Evolutionary conservation across 2,329 filamentous ascomycete genomes (phyloP).

Genomic region (Dactylellina sp.): DNA sequence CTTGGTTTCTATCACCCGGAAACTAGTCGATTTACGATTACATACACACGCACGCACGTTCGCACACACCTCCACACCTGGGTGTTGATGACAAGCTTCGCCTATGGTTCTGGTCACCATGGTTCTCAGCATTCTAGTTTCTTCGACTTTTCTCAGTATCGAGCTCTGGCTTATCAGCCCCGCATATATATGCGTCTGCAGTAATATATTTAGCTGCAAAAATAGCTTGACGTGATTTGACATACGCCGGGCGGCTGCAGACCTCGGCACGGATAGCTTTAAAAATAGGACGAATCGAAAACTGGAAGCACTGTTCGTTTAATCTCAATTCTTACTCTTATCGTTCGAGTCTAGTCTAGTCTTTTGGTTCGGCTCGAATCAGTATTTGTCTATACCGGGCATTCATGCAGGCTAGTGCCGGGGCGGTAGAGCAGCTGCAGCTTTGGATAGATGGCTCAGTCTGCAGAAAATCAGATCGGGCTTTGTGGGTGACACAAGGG

Average conservation of each 20-base stretch:
- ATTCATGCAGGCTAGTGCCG: slow-evolving; percentile 1
- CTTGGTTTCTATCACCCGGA: slow-evolving; percentile 9
- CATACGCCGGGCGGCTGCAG: slow-evolving; percentile 14
- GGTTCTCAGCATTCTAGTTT: slow-evolving; percentile 21
- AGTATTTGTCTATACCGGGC: background rate
- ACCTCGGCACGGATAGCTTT: slow-evolving; percentile 6
- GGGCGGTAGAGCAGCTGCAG: background rate
- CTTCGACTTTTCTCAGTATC: background rate
- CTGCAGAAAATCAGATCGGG: slow-evolving; percentile 4
- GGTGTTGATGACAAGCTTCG: slow-evolving; percentile 27
- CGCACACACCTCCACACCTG: slow-evolving; percentile 4
- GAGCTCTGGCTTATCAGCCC: slow-evolving; percentile 10
- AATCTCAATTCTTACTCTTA: no score
- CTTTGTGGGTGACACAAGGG: slow-evolving; percentile 34
- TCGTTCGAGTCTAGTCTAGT: no score
- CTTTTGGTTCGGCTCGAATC: no score
- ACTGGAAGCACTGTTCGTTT: no score
- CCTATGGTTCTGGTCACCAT: slow-evolving; percentile 35
- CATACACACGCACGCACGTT: background rate
- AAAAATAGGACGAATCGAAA: no score
- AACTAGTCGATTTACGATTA: slow-evolving; percentile 5
- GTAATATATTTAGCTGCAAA: slow-evolving; percentile 30
- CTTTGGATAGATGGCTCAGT: slow-evolving; percentile 9
- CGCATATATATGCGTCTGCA: slow-evolving; percentile 27
- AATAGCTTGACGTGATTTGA: slow-evolving; percentile 15